Conservation (phyloP, 495 filamentous ascomycete genomes). For the Letharia columbiana region DNA sequence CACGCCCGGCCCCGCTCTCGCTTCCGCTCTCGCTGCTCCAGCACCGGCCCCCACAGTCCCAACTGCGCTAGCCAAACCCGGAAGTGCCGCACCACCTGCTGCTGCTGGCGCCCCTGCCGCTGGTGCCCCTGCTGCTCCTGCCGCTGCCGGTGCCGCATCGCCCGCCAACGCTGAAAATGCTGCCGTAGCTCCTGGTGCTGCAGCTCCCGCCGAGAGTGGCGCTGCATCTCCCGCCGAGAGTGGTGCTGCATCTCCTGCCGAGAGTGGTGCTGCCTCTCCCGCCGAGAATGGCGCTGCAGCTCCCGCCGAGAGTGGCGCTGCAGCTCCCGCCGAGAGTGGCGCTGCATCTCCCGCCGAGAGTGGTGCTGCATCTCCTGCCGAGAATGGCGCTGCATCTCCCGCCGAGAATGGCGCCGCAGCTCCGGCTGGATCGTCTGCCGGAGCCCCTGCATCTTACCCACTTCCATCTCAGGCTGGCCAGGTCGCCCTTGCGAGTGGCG, state of each 20-base stretch:
- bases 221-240: background rate
- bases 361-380: constrained; percentile 12
- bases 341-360: background rate
- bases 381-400: constrained; percentile 27
- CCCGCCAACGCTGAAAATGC: constrained; percentile 6
- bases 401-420: constrained; percentile 7
- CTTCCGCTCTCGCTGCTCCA: constrained; percentile 15
- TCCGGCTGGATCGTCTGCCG: constrained; percentile 1
- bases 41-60: constrained; percentile 9
- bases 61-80: constrained; percentile 5
- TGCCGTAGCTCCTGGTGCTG: constrained; percentile 7
- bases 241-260: constrained; percentile 11
- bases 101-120: constrained; percentile 6
- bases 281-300: constrained; percentile 8
- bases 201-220: constrained; percentile 18
- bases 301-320: constrained; percentile 22
- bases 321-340: constrained; percentile 23
- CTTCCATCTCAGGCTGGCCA: constrained; percentile 13
- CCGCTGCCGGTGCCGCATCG: constrained; percentile 14
- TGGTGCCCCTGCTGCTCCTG: background rate
- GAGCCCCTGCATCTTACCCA: constrained; percentile 7
- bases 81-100: background rate
- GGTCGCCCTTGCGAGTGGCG: constrained; percentile 9
- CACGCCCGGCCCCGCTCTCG: constrained; percentile 16
- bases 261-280: constrained; percentile 27